These are phyloP conservation scores for Comarum palustre DNA, from an alignment of 306 rosid species.

Conservation along the genomic window DNA sequence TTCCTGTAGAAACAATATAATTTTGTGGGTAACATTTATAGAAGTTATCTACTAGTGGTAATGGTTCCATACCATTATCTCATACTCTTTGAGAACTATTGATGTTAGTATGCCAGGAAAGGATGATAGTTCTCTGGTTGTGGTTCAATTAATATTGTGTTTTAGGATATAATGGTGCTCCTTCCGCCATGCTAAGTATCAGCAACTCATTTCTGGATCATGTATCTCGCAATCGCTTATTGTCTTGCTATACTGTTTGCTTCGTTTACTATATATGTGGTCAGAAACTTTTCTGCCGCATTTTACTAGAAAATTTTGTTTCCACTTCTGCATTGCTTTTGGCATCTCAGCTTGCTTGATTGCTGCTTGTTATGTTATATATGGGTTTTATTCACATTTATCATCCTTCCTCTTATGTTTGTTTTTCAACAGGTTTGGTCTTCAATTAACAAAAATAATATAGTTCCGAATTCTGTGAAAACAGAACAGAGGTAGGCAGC, in stretches of 20 bases:
- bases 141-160: background rate
- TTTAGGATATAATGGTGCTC: background rate
- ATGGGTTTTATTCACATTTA: background rate
- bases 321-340: background rate
- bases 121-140: background rate
- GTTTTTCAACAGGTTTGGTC: conserved; percentile 20
- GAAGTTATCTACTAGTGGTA: background rate
- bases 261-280: background rate
- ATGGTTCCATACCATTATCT: background rate
- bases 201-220: background rate
- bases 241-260: background rate
- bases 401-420: background rate
- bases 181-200: background rate
- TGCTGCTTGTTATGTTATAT: background rate
- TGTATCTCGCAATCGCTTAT: background rate
- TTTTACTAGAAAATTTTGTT: background rate
- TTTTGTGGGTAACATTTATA: background rate
- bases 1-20: background rate
- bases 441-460: too few species aligned
- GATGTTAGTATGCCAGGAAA: background rate
- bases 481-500: conserved; percentile 16
- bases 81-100: background rate
- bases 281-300: background rate
- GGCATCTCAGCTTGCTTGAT: background rate
- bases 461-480: conserved; percentile 6